These are phyloP conservation scores for Fibroporia radiculosa DNA, from an alignment of 768 basidiomycete species.

Conservation along the genomic window DNA sequence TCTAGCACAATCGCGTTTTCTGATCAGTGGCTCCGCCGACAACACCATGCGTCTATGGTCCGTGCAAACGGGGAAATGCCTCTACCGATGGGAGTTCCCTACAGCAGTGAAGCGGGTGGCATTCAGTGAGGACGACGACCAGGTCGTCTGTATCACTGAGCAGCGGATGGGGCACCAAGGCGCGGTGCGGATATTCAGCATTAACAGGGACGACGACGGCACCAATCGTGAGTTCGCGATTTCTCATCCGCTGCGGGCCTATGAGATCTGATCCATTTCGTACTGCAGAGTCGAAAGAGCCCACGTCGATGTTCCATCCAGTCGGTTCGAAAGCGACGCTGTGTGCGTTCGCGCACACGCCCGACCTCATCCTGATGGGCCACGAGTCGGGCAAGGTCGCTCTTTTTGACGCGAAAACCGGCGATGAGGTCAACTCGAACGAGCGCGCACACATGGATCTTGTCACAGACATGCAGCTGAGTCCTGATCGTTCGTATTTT, in stretches of 20 bases:
- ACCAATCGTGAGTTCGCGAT: constrained; percentile 58
- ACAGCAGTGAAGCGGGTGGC: constrained; percentile 95
- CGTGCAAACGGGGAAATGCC: constrained; percentile 82
- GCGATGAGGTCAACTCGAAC: constrained; percentile 76
- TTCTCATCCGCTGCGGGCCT: too few species aligned
- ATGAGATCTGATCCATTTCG: not conserved
- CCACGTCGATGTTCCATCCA: constrained; percentile 74
- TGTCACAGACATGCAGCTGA: constrained; percentile 90
- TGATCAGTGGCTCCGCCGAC: constrained; percentile 91
- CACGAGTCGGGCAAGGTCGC: constrained; percentile 96
- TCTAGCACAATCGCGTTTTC: constrained; percentile 72
- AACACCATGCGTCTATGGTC: constrained; percentile 89
- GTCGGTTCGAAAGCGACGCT: constrained; percentile 96
- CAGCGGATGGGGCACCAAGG: constrained; percentile 93
- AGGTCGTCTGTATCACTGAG: constrained; percentile 91
- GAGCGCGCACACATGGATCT: constrained; percentile 82
- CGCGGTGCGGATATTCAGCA: constrained; percentile 82
- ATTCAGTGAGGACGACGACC: constrained; percentile 79
- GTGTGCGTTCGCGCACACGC: constrained; percentile 78
- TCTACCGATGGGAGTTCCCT: constrained; percentile 96
- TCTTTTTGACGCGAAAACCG: constrained; percentile 81
- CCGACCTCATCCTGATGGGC: constrained; percentile 80
- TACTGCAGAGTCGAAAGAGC: constrained; percentile 62
- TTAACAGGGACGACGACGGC: constrained; percentile 79
- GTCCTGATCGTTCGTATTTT: constrained; percentile 88